Evolutionary conservation across 768 basidiomycete genomes (phyloP).

Genomic region (Rhodocollybia butyracea): DNA sequence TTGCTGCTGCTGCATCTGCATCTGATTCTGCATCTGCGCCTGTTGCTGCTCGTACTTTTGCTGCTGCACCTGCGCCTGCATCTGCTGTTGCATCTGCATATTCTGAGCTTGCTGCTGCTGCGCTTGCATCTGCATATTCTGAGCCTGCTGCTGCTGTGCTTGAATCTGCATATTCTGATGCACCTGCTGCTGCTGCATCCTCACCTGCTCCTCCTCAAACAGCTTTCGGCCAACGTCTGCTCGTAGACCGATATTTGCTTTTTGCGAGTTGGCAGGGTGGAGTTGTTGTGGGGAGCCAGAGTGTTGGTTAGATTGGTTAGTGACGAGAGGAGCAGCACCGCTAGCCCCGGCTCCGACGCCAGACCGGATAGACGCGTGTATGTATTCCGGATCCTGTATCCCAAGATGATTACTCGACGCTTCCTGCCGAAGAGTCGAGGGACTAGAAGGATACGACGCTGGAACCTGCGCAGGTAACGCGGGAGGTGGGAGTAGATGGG

Average conservation of each 20-base stretch:
- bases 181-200: conserved; percentile 26
- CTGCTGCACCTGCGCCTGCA: too few relatives aligned
- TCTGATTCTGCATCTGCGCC: too few relatives aligned
- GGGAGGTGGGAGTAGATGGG: conserved; percentile 30
- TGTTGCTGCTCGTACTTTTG: too few relatives aligned
- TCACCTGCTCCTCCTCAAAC: conserved; percentile 68
- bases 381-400: conserved; percentile 43
- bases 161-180: too few relatives aligned
- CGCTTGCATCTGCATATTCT: too few relatives aligned
- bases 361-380: conserved; percentile 62
- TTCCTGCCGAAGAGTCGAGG: conserved; percentile 8
- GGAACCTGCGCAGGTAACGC: conserved; percentile 24
- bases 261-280: conserved; percentile 16
- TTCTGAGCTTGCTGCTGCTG: neutral
- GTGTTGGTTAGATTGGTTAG: too few relatives aligned
- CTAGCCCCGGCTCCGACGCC: neutral
- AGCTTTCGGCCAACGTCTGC: conserved; percentile 65
- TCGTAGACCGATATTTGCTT: conserved; percentile 47
- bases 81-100: too few relatives aligned
- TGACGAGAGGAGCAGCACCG: too few relatives aligned
- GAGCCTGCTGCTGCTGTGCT: too few relatives aligned
- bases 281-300: too few relatives aligned
- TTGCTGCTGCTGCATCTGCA: conserved; percentile 31
- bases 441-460: conserved; percentile 8
- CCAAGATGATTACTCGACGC: conserved; percentile 15